These are phyloP conservation scores for Rickenella mellea DNA, from an alignment of 768 basidiomycete genomes.

Conservation along the genomic window DNA sequence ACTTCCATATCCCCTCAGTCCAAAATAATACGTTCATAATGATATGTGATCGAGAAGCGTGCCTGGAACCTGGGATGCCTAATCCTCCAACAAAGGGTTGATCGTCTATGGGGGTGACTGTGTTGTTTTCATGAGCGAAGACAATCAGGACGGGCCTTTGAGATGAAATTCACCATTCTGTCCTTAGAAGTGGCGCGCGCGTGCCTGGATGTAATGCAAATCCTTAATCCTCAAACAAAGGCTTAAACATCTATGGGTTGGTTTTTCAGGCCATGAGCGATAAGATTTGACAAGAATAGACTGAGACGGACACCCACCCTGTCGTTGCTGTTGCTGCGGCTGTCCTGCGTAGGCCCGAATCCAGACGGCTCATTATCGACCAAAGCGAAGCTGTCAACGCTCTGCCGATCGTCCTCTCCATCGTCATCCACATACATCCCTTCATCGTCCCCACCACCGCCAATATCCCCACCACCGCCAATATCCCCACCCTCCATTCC, in stretches of 20 bases:
- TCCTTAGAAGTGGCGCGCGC: too few relatives aligned
- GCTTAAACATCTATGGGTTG: conserved; percentile 15
- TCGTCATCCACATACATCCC: not conserved
- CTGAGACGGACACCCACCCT: conserved; percentile 10
- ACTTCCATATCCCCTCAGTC: too few relatives aligned
- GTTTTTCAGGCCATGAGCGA: conserved; percentile 4
- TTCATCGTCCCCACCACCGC: conserved; percentile 1
- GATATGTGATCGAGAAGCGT: too few relatives aligned
- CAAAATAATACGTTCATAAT: too few relatives aligned
- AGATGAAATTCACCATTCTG: too few relatives aligned
- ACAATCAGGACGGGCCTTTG: too few relatives aligned
- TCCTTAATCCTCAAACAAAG: conserved; percentile 22
- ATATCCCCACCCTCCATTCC: too few relatives aligned
- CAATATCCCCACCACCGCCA: conserved; percentile 8
- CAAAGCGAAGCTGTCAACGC: conserved; percentile 12
- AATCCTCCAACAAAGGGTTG: too few relatives aligned
- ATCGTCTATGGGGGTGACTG: too few relatives aligned
- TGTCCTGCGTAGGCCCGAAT: conserved; percentile 17
- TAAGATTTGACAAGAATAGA: not conserved
- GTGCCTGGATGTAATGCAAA: too few relatives aligned
- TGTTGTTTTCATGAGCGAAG: too few relatives aligned
- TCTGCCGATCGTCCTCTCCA: conserved; percentile 8
- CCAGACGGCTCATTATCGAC: conserved; percentile 12
- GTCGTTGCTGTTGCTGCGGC: conserved; percentile 6
- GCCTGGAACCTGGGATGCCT: too few relatives aligned